Base-by-base conservation (phyloP, 208 protist species). In the Leishmania tropica region DNA sequence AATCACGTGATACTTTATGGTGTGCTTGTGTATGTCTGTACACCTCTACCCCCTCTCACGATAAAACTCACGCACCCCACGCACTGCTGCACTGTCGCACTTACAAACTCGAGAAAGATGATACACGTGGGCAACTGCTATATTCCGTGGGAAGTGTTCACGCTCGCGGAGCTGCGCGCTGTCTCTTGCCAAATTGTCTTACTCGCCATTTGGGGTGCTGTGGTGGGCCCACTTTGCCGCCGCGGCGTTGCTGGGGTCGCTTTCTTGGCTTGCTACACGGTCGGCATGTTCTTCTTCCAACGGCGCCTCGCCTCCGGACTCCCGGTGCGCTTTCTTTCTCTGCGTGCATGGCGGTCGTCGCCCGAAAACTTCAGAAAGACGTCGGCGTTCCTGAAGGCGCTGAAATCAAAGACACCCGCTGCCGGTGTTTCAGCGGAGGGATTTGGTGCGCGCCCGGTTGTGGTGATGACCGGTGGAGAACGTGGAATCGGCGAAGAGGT, bases 231-330 rank as follows among this genome's bases (percentile, higher is more conserved):
- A 31, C 54, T 85, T 31, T 37, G 7, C 76, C 76, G 51, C 24
- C 65, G 81, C 48, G 83, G 60, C 28, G 21, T 60, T 67, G 3
- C 40, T 1, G 79, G 81, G 21, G 53, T 62, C 28, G 51, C 62
- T 1, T n/a, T 76, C 4, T 54, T 83, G 21, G 45, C 60, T 15
- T 54, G 11, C 13, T 92, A 88, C 74, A 70, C 87, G 7, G 75
- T 40, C 2, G 79, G 37, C 60, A 87, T 92, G 85, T 88, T 89
- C 54, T 87, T 87, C 70, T 81, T 89, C 19, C 88, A 88, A 48
- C 80, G 86, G 40, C 86, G 88, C 40, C 60, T 92, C 47, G 88
- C 88, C 65, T 92, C 88, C 21, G 88, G 88, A n/a, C 51, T 89
- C 40, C 83, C 86, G 19, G 42, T 92, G 24, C 80, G 78, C 48